phyloP scores from a whole-genome alignment of 805 yeast genomes.

The Torulaspora indica region DNA sequence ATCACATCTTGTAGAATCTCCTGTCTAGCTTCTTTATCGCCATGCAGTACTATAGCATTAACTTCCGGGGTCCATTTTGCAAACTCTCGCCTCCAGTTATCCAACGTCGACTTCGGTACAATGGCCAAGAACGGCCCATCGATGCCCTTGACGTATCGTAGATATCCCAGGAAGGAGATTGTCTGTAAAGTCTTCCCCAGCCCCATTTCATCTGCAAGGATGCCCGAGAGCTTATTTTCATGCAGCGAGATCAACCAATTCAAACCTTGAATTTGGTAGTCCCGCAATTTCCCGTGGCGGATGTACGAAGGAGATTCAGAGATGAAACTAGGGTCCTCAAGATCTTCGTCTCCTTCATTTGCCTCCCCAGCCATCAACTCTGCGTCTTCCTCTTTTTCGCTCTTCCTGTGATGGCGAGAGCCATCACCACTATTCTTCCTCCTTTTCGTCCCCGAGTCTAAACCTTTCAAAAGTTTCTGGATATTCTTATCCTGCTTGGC shows the following conservation, averaged over 20 bases:
- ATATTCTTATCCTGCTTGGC: constrained; percentile 75
- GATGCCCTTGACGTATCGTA: constrained; percentile 69
- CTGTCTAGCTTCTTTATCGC: constrained; percentile 76
- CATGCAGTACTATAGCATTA: constrained; percentile 77
- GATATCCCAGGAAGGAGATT: constrained; percentile 82
- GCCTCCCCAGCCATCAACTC: constrained; percentile 83
- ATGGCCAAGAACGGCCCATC: constrained; percentile 89
- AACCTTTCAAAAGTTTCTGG: constrained; percentile 52
- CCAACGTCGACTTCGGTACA: constrained; percentile 93
- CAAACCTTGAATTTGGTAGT: constrained; percentile 90
- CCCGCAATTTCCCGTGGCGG: constrained; percentile 68
- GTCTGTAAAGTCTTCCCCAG: constrained; percentile 95
- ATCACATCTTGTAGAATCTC: constrained; percentile 55
- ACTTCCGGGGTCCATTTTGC: constrained; percentile 96
- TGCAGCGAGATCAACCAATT: constrained; percentile 90
- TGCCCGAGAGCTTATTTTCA: constrained; percentile 86
- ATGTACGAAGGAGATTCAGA: constrained; percentile 81
- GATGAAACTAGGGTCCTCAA: constrained; percentile 58
- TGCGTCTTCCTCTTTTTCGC: constrained; percentile 94
- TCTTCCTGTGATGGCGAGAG: constrained; percentile 63
- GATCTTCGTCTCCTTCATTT: constrained; percentile 42
- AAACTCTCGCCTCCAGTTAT: constrained; percentile 95
- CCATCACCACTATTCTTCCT: constrained; percentile 30
- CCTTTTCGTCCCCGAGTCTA: constrained; percentile 48
- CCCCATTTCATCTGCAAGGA: constrained; percentile 98